phyloP scores from a whole-genome alignment of 2,329 filamentous ascomycete species.

The Coniochaeta sp. region DNA sequence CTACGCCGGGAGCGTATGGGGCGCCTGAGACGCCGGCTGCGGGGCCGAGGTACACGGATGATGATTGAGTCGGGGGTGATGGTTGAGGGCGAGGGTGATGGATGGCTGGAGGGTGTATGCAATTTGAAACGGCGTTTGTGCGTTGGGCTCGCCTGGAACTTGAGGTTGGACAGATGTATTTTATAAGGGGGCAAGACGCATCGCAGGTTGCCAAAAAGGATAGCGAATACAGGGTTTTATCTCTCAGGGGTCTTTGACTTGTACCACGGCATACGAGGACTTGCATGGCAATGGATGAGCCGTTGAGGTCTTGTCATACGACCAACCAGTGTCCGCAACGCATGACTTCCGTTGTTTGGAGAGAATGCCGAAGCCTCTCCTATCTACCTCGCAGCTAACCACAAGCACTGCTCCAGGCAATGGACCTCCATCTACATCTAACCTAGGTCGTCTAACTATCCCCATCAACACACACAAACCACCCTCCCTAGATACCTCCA shows the following conservation, averaged over 20 bases:
- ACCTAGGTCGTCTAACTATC: not conserved
- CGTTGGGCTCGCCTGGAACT: not conserved
- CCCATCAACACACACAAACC: not conserved
- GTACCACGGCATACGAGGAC: not conserved
- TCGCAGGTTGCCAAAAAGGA: not conserved
- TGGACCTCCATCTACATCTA: too few relatives aligned
- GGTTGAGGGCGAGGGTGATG: not conserved
- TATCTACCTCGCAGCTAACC: too few relatives aligned
- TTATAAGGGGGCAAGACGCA: not conserved
- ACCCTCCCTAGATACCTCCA: not conserved
- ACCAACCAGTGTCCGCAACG: too few relatives aligned
- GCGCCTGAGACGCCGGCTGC: constrained; percentile 56
- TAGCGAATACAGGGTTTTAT: not conserved
- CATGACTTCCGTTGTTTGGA: too few relatives aligned
- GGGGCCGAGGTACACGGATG: constrained; percentile 46
- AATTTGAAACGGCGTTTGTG: not conserved
- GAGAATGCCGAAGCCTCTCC: too few relatives aligned
- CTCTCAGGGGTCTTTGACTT: not conserved
- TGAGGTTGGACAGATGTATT: not conserved
- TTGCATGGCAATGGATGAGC: too few relatives aligned
- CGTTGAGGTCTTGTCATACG: too few relatives aligned
- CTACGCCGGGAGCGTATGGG: constrained; percentile 57
- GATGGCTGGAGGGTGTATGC: not conserved
- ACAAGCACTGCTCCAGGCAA: too few relatives aligned
- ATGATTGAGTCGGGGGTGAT: constrained; percentile 27